These are phyloP conservation scores for Amesomyces nigricolor DNA, from an alignment of 2,329 filamentous ascomycete genomes.

Conservation along the genomic window DNA sequence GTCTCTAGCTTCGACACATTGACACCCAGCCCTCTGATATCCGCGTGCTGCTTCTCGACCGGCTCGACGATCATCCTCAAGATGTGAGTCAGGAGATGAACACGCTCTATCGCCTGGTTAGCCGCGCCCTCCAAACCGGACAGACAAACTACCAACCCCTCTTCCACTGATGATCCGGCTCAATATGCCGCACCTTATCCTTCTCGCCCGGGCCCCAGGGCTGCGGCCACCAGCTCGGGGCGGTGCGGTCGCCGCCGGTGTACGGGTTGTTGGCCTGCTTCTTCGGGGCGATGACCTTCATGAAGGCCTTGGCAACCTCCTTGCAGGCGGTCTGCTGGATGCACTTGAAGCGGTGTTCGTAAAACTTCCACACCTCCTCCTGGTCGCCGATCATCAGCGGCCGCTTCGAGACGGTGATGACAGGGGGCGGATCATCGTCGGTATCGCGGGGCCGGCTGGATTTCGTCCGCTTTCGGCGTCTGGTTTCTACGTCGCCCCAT, in stretches of 20 bases:
- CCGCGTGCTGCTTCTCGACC: slow-evolving; percentile 42
- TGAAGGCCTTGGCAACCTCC: slow-evolving; percentile 67
- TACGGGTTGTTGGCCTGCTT: slow-evolving; percentile 73
- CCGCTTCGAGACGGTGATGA: slow-evolving; percentile 35
- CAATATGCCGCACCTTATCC: slow-evolving; percentile 59
- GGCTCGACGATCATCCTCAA: slow-evolving; percentile 52
- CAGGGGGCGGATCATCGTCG: slow-evolving; percentile 38
- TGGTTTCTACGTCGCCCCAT: slow-evolving; percentile 25
- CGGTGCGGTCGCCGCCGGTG: slow-evolving; percentile 56
- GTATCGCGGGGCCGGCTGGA: slow-evolving; percentile 31
- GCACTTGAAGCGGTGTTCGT: slow-evolving; percentile 55
- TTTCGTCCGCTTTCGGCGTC: slow-evolving; percentile 35
- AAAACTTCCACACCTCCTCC: slow-evolving; percentile 52
- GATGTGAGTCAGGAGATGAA: slow-evolving; percentile 55
- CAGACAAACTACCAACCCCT: slow-evolving; percentile 44
- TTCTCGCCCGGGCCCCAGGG: slow-evolving; percentile 46
- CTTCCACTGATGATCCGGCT: slow-evolving; percentile 68
- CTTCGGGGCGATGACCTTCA: slow-evolving; percentile 69
- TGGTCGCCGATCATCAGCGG: slow-evolving; percentile 50
- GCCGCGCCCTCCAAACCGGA: neutral
- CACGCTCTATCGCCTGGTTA: slow-evolving; percentile 43
- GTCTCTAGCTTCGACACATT: slow-evolving; percentile 53
- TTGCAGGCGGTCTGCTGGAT: slow-evolving; percentile 69
- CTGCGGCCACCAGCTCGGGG: slow-evolving; percentile 63
- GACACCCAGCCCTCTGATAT: slow-evolving; percentile 49